Percentiles rank a stretch among this genome's conserved stretches.
Evolutionary conservation across 73 alveolate species (phyloP).

Genomic region (Paramecium sexaurelia): DNA sequence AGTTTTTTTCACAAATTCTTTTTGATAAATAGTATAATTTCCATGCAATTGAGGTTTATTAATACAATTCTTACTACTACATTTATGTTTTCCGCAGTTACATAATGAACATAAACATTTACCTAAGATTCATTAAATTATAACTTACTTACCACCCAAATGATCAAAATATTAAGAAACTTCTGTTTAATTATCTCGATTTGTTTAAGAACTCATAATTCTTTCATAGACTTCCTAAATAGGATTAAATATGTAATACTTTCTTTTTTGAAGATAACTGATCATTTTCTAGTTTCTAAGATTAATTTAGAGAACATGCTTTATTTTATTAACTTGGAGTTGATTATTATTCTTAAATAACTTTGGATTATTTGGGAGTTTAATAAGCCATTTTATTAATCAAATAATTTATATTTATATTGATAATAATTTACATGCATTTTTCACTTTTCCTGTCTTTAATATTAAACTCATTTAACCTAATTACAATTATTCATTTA

Average conservation of each 20-base stretch:
- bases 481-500: not conserved
- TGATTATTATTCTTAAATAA: not conserved
- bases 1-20: constrained; percentile 26
- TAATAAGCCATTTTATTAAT: not conserved
- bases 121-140: not conserved
- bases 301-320: not conserved
- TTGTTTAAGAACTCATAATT: constrained; percentile 6
- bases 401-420: not conserved
- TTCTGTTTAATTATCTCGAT: not conserved
- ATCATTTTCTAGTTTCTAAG: not conserved
- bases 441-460: not conserved
- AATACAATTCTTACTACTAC: not conserved
- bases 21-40: not conserved
- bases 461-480: not conserved
- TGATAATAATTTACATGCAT: not conserved
- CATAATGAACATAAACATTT: constrained; percentile 44
- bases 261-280: not conserved
- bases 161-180: constrained; percentile 22
- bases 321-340: not conserved
- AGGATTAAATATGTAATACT: not conserved
- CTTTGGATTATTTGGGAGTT: not conserved
- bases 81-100: constrained; percentile 58
- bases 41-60: not conserved
- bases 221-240: not conserved
- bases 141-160: not conserved